Conservation (phyloP, 2,329 filamentous ascomycete species). For the Arthroderma sp. region DNA sequence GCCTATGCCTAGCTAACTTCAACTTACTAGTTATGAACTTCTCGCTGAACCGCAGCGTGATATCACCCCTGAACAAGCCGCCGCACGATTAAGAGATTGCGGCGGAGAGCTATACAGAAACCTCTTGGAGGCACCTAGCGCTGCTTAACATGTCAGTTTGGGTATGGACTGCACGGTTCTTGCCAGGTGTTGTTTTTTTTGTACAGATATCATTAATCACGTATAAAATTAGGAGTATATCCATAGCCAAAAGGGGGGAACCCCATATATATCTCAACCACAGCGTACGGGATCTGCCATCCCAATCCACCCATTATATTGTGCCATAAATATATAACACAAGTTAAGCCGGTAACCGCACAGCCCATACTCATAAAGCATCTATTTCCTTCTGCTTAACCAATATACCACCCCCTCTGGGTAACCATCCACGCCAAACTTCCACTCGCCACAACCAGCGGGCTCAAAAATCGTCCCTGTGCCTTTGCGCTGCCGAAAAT, state of each 20-base stretch:
- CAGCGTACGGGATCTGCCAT: too few species aligned
- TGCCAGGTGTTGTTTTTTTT: too few species aligned
- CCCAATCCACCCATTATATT: too few species aligned
- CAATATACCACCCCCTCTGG: conserved; percentile 37
- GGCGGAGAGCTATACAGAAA: conserved; percentile 76
- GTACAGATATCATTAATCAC: too few species aligned
- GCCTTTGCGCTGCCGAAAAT: conserved; percentile 63
- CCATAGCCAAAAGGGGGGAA: too few species aligned
- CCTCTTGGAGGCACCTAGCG: conserved; percentile 32
- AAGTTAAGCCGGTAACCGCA: neutral
- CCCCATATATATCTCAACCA: too few species aligned
- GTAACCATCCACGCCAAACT: conserved; percentile 48
- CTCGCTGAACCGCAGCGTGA: conserved; percentile 96
- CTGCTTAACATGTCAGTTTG: too few species aligned
- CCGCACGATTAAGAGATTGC: conserved; percentile 59
- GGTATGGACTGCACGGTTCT: too few species aligned
- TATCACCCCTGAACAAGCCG: conserved; percentile 93
- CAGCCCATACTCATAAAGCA: too few species aligned
- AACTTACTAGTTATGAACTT: conserved; percentile 56
- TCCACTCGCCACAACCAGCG: conserved; percentile 43
- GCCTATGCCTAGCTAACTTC: conserved; percentile 4
- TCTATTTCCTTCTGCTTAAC: neutral
- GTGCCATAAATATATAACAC: neutral
- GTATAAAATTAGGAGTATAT: too few species aligned
- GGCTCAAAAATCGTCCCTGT: conserved; percentile 45